Conservation (phyloP, 805 yeast genomes). For the Cyberlindnera xishuangbannaensis region DNA sequence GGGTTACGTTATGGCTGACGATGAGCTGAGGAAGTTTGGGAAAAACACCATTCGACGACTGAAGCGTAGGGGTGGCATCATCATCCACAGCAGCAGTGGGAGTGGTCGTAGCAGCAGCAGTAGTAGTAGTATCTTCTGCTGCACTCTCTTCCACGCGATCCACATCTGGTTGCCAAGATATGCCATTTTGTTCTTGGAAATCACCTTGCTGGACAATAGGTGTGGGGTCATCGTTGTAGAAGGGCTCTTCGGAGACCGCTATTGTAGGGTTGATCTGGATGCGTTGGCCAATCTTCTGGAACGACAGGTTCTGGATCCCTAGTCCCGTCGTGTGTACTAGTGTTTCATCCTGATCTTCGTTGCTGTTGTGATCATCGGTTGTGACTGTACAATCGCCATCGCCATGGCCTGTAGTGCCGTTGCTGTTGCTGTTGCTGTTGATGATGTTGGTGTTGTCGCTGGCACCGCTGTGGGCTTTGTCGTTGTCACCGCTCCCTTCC, state of each 20-base stretch:
- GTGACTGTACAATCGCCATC: not conserved
- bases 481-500: too few relatives aligned
- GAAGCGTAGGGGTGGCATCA: conserved; percentile 10
- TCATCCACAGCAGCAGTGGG: conserved; percentile 3
- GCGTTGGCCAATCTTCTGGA: too few relatives aligned
- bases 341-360: conserved; percentile 1
- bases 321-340: conserved; percentile 6
- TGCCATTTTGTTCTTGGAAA: conserved; percentile 4
- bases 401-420: not conserved
- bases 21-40: not conserved
- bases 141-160: too few relatives aligned
- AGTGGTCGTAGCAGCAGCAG: not conserved
- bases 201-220: conserved; percentile 12
- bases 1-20: conserved; percentile 16
- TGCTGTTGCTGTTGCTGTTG: too few relatives aligned
- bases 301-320: conserved; percentile 14
- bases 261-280: conserved; percentile 6
- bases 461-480: too few relatives aligned
- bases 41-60: conserved; percentile 1
- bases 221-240: conserved; percentile 21
- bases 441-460: too few relatives aligned
- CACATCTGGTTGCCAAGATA: too few relatives aligned
- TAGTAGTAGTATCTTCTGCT: too few relatives aligned
- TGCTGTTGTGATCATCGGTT: not conserved
- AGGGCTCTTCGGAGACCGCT: not conserved